Evolutionary conservation across 371 early-diverging fungal genomes (phyloP), one percentile per base, ranked within the genome.

Genomic region (Mucor saturninus): DNA sequence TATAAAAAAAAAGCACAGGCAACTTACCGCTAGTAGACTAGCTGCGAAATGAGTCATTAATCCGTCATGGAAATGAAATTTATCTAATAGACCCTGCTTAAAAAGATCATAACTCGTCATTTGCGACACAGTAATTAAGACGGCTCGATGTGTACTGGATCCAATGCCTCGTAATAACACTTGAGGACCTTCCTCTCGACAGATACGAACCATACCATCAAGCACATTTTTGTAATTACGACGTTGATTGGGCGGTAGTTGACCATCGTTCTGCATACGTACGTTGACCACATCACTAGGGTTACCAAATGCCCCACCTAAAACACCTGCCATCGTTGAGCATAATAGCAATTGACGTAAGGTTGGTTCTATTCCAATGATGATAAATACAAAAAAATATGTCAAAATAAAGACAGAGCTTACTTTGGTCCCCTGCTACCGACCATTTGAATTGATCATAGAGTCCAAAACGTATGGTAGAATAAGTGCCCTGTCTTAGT

Each of bases 231-330:
- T 75, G 57, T 91, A 90, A 65, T 86, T 85, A 29, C 90, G 72
- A 30, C 88, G 80, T 59, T 83, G 67, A 31, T 70, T 77, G 13
- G 70, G 65, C 0, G 89, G 89, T 50, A 91, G 67, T 52, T 87
- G 76, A 0, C 91, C 90, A 72, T 90, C 89, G 72, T 87, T 87
- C 64, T 91, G 91, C 88, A 90, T 81, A 5, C 89, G 76, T 51
- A 91, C 86, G 60, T 91, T 90, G 10, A 87, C 88, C 6, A 91
- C 83, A 69, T 93, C 93, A 13, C 88, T 89, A 1, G 92, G 92
- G 54, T 89, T 87, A 2, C 90, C 91, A 63, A 83, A 83, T 2
- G 86, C 75, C 8, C 91, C 92, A 29, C 89, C 91, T 9, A 87
- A 74, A 0, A 81, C 76, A 29, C 92, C 92, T 30, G 90, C 91